These are phyloP conservation scores for Cercospora nicotianae DNA, from an alignment of 2,329 filamentous ascomycete species.

Conservation along the genomic window DNA sequence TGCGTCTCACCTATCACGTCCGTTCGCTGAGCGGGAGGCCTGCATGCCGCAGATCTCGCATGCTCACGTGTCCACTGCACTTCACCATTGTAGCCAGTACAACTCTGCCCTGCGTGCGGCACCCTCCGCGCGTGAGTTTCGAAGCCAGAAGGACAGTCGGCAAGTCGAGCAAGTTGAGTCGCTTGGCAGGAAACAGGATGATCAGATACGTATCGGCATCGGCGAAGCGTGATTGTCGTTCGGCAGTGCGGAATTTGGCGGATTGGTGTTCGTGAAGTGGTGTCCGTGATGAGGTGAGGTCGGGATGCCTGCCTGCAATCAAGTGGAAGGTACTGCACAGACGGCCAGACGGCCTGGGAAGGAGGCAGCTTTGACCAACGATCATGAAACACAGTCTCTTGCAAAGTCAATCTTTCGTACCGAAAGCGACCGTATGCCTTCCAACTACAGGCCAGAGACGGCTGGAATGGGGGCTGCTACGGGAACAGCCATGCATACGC, in stretches of 20 bases:
- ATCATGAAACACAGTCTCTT: too few species aligned
- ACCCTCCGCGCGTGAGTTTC: not conserved
- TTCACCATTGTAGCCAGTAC: not conserved
- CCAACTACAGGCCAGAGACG: not conserved
- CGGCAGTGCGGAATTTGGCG: not conserved
- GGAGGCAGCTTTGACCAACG: too few species aligned
- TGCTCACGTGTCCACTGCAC: slow-evolving; percentile 1
- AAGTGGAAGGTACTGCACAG: not conserved
- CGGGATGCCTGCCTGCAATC: not conserved
- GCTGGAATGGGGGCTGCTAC: not conserved
- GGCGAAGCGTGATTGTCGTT: not conserved
- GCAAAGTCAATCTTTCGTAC: not conserved
- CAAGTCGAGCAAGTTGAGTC: not conserved
- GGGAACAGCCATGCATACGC: too few species aligned
- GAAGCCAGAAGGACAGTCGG: not conserved
- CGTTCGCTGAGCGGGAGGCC: not conserved
- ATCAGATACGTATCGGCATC: not conserved
- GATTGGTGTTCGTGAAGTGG: not conserved
- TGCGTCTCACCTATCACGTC: not conserved
- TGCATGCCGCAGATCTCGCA: slow-evolving; percentile 5
- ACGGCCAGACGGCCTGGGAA: too few species aligned
- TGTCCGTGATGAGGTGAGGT: not conserved
- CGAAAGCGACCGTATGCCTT: not conserved
- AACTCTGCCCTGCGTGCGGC: not conserved
- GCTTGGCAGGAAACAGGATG: not conserved